Evolutionary conservation across 176 grass and related monocot species (phyloP), one percentile per base, ranked within the genome.

Genomic region (Eleusine indica): DNA sequence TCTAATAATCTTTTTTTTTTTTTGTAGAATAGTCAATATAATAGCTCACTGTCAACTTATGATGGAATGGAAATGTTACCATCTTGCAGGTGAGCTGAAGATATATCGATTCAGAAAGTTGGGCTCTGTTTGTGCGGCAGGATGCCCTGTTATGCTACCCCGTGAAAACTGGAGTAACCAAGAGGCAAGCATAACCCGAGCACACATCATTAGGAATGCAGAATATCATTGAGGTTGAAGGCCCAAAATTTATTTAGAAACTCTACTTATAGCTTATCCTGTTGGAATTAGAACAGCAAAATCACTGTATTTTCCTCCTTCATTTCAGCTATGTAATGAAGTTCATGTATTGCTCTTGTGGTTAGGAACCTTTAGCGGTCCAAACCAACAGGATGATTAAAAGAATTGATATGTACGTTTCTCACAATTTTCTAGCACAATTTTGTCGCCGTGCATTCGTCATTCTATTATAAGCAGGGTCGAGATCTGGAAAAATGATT

Each of bases 31-130:
- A 71, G 41, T 64, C 15, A 37, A 48, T 14, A 65, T 65, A 62
- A 25, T 40, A 63, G 41, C 56, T 16, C 21, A 8, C 8, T 75
- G 41, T 61, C 74, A 85, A 85, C 17, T 4, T 71, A 32, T 32
- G 32, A 80, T 73, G 44, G 9, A 9, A 52, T 73, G n/a, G 53
- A 52, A 66, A 43, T 73, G 57, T 43, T 52, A 41, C 19, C 75
- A 52, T 78, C 66, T 52, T 29, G 19, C 42, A 76, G 66, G 29
- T 74, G 19, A 66, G 29, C 22, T 51, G 14, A 62, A 66, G 52
- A 64, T 10, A 60, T 40, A 22, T 51, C 47, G 4, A 42, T 40
- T 42, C 21, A 38, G 68, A 73, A 64, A 82, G 17, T n/a, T 37
- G 16, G 44, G 35, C 10, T 32, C 43, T 37, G 48, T 21, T 39